These are phyloP conservation scores for Stachybotrys chlorohalonatus DNA, from an alignment of 2,329 filamentous ascomycete species.

Conservation along the genomic window DNA sequence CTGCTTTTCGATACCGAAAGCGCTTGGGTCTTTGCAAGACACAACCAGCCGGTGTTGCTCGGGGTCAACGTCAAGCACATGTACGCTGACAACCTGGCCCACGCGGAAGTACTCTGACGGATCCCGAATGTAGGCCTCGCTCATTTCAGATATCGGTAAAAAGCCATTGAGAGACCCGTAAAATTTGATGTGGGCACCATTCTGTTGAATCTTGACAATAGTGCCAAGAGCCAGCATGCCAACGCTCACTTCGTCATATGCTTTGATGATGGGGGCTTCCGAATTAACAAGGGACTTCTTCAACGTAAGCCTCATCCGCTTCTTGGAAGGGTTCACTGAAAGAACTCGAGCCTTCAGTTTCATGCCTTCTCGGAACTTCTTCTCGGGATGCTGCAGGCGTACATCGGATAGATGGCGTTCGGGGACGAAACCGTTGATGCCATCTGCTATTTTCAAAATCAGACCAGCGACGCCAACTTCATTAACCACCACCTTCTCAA, in stretches of 20 bases:
- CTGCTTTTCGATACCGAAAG: conserved; percentile 67
- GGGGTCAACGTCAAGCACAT: conserved; percentile 72
- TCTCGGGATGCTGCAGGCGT: conserved; percentile 82
- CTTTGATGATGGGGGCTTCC: conserved; percentile 68
- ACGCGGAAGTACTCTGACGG: conserved; percentile 80
- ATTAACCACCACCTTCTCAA: conserved; percentile 77
- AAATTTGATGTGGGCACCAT: conserved; percentile 86
- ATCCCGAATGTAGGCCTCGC: conserved; percentile 87
- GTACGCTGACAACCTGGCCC: conserved; percentile 87
- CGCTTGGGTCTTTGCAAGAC: conserved; percentile 83
- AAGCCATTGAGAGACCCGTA: conserved; percentile 79
- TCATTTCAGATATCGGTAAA: conserved; percentile 93
- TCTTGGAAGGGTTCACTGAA: conserved; percentile 65
- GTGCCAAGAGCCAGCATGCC: conserved; percentile 79
- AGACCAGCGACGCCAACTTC: conserved; percentile 71
- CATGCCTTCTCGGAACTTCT: conserved; percentile 85
- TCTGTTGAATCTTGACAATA: conserved; percentile 68
- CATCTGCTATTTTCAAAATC: conserved; percentile 75
- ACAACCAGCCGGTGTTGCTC: conserved; percentile 67
- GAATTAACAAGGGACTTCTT: conserved; percentile 95
- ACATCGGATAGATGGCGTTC: conserved; percentile 86
- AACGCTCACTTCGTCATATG: conserved; percentile 63
- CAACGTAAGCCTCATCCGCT: conserved; percentile 75
- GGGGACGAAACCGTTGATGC: conserved; percentile 80
- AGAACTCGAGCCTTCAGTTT: conserved; percentile 79